Evolutionary conservation across 257 asterid species (phyloP).

Genomic region (Solanum piurae): DNA sequence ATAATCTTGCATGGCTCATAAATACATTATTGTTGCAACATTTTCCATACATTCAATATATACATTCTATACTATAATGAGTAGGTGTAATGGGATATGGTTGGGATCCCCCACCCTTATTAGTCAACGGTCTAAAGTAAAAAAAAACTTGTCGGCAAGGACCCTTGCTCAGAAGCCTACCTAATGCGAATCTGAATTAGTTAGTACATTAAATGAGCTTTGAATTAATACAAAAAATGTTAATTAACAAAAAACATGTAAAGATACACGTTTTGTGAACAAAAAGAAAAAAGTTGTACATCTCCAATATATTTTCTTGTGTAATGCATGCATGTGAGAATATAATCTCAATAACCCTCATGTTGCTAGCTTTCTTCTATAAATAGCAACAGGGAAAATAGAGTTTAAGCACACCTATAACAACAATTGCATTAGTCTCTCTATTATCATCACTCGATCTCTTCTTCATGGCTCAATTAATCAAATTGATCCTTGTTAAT

Average conservation of each 20-base stretch:
- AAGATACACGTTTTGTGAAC: not conserved
- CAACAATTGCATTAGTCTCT: not conserved
- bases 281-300: not conserved
- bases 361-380: conserved; percentile 15
- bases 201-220: not conserved
- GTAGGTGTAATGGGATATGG: not conserved
- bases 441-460: too few relatives aligned
- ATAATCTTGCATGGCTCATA: not conserved
- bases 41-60: not conserved
- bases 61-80: too few relatives aligned
- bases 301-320: not conserved
- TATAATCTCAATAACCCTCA: conserved; percentile 5
- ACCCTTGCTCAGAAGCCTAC: not conserved
- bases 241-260: not conserved
- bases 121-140: not conserved
- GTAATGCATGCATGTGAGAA: conserved; percentile 5
- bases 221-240: not conserved
- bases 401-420: conserved; percentile 10
- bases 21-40: not conserved
- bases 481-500: conserved; percentile 14
- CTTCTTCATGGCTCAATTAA: conserved; percentile 23
- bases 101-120: not conserved
- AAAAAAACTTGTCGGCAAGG: not conserved
- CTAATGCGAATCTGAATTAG: not conserved
- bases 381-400: conserved; percentile 17